Evolutionary conservation across 1,139 yeast genomes (phyloP), one percentile per base, ranked within the genome.

Genomic region (Suhomyces guaymorum): DNA sequence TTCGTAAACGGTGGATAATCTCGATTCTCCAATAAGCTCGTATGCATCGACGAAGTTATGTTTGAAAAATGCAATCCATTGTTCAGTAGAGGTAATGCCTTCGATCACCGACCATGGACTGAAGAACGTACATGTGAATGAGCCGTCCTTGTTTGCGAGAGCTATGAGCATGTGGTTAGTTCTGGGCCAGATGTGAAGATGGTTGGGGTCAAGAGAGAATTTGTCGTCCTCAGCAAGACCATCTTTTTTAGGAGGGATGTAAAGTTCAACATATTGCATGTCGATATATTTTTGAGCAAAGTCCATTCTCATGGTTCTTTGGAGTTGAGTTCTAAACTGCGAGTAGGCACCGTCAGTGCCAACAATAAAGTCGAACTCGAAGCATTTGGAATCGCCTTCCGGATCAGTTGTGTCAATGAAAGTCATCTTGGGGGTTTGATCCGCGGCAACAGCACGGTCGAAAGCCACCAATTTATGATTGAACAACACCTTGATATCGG

Each of bases 141-240:
- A 82, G 0, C 94, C 94, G 54, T 87, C 95, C 17, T 63, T 58
- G 49, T 90, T 90, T 8, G 97, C 86, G 42, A 90, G 70, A 0
- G 96, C 96, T 52, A 90, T 90, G 47, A 90, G 72, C 97, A 90
- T 90, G 55, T 70, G 85, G 38, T 84, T 70, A 40, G 81, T 78
- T 32, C 97, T 71, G 4, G 97, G 97, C 97, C 97, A 90, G 32
- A 90, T 87, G 54, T 90, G 97, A 37, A 90, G 70, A 55, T 86
- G 89, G 58, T 86, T 80, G 3, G 88, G 81, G 48, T 82, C 80
- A 29, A 88, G 68, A 13, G 65, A 58, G 48, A 78, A 82, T 38
- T 54, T 50, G 24, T 37, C 38, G 20, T 41, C 48, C 4, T 41
- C 40, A 7, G 42, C 40, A 6, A 35, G 28, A 2, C 46, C 48